Evolutionary conservation across 2,329 filamentous ascomycete species (phyloP).

Genomic region (Colletotrichum gloeosporioides): DNA sequence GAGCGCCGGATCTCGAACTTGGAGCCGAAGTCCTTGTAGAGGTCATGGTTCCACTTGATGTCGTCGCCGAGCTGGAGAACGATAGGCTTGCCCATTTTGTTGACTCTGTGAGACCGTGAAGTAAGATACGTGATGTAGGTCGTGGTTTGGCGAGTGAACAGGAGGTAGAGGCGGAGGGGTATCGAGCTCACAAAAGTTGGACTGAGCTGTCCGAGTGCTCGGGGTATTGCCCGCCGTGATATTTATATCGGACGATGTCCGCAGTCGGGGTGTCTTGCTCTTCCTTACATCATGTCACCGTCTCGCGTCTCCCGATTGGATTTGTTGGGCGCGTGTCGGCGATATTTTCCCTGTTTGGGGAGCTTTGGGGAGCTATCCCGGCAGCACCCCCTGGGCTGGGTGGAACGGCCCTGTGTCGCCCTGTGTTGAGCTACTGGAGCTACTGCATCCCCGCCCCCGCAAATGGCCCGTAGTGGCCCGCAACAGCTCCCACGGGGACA

Average conservation of each 20-base stretch:
- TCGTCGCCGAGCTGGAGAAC: conserved; percentile 20
- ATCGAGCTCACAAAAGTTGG: not conserved
- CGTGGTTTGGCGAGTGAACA: not conserved
- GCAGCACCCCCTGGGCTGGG: not conserved
- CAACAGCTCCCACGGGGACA: not conserved
- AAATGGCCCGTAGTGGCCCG: not conserved
- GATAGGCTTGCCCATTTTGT: conserved; percentile 16
- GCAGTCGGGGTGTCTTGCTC: not conserved
- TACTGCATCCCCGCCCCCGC: conserved; percentile 1
- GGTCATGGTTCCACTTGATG: conserved; percentile 20
- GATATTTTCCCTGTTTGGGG: conserved; percentile 13
- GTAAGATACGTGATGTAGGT: not conserved
- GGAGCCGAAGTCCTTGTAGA: conserved; percentile 17
- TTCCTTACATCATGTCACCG: not conserved
- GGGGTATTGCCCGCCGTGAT: not conserved
- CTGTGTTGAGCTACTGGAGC: conserved; percentile 9
- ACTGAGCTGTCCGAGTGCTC: not conserved
- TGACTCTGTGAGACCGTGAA: not conserved
- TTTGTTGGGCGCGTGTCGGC: conserved; percentile 11
- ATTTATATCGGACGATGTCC: conserved; percentile 5
- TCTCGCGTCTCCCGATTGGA: not conserved
- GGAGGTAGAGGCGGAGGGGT: not conserved
- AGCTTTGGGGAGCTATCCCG: conserved; percentile 8
- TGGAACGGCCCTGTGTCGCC: not conserved
- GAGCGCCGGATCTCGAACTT: conserved; percentile 17